Conservation (phyloP, 2,329 filamentous ascomycete species). For the Sporothrix variecibatus region DNA sequence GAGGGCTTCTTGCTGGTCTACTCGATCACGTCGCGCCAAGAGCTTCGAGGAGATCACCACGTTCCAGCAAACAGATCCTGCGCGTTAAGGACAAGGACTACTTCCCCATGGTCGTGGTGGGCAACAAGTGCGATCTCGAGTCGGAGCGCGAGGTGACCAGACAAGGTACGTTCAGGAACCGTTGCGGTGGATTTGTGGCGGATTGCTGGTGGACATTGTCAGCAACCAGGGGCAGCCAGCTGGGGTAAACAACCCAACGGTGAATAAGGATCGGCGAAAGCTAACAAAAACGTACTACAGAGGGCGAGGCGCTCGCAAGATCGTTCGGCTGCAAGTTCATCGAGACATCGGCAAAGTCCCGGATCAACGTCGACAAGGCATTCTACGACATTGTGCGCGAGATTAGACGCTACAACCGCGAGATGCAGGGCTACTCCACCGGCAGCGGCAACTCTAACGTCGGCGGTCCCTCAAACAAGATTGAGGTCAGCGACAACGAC, state of each 20-base stretch:
- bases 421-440: constrained; percentile 86
- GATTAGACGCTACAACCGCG: constrained; percentile 97
- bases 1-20: constrained; percentile 98
- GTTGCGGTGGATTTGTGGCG: not conserved
- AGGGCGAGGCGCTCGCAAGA: constrained; percentile 83
- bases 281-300: constrained; percentile 49
- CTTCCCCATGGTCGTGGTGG: constrained; percentile 98
- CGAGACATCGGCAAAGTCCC: constrained; percentile 96
- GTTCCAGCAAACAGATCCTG: constrained; percentile 98
- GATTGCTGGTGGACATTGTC: not conserved
- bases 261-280: not conserved
- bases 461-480: constrained; percentile 67
- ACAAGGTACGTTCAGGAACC: constrained; percentile 67
- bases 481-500: constrained; percentile 74
- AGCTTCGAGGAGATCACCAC: constrained; percentile 98
- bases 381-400: constrained; percentile 99
- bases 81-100: constrained; percentile 99
- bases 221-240: not conserved
- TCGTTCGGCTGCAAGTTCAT: constrained; percentile 97
- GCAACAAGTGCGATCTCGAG: constrained; percentile 99
- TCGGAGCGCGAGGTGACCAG: constrained; percentile 85
- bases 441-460: constrained; percentile 65
- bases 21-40: constrained; percentile 96
- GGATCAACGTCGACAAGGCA: constrained; percentile 96
- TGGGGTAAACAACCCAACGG: not conserved